Evolutionary conservation across 306 rosid species (phyloP), one percentile per base, ranked within the genome.

Genomic region (Benincasa hispida): DNA sequence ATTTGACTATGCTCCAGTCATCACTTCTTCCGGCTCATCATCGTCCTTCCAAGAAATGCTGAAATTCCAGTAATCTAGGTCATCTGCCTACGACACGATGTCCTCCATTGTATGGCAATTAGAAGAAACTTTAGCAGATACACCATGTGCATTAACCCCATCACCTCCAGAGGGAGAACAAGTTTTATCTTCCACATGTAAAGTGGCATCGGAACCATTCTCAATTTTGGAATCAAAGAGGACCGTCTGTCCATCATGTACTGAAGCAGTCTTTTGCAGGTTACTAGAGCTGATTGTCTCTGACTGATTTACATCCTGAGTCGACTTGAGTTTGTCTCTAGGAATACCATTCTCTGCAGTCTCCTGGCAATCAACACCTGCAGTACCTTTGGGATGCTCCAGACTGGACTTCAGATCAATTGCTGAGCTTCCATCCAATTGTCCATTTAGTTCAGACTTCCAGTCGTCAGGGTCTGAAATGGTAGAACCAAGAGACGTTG

Each of bases 201-300:
- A 48, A 27, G 60, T 50, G 25, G 60, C 42, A 27, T 28, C 10
- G 8, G 45, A 50, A 47, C 60, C 76, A 50, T 48, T 60, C 51
- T 39, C 61, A 83, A 57, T 67, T 48, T 72, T 81, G 41, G 78
- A 63, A 73, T 82, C 76, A 67, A 28, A 74, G 82, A 45, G 37
- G 39, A 77, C 63, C 13, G 18, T 18, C 45, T 14, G 48, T 13
- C 78, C 91, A 56, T 51, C 87, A 51, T 14, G 54, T 1, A 67
- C 63, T 12, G 54, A 21, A 68, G 41, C 72, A 27, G 48, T 63
- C 19, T 68, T 81, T 15, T 42, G 48, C 35, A 61, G 57, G 32
- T 76, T 77, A 61, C 48, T 28, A 73, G 81, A 78, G 79, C 77
- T 59, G 45, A 73, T 76, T 74, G 77, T 86, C 7, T 79, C 47